Conservation (phyloP, 1,284 basidiomycete species). For the Ceratobasidium sp. region DNA sequence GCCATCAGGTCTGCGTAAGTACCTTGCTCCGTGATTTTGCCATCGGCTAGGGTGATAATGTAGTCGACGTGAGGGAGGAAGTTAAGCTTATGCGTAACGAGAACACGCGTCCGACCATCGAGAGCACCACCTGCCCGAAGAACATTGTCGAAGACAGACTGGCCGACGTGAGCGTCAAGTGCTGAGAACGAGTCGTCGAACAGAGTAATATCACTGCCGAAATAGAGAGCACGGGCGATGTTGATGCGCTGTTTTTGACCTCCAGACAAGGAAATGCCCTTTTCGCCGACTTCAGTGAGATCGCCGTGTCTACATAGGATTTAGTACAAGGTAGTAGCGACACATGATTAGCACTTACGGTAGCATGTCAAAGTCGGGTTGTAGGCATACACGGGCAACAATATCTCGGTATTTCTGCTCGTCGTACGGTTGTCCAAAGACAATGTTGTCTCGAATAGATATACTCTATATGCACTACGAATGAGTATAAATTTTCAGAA, state of each 20-base stretch:
- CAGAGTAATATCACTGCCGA: constrained; percentile 85
- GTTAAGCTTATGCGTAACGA: constrained; percentile 86
- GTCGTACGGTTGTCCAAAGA: constrained; percentile 82
- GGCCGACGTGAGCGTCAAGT: constrained; percentile 89
- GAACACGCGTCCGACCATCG: constrained; percentile 79
- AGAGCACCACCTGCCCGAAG: constrained; percentile 67
- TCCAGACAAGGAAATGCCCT: constrained; percentile 79
- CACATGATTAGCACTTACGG: constrained; percentile 83
- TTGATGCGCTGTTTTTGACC: constrained; percentile 83
- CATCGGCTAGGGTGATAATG: constrained; percentile 57
- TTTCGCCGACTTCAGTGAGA: constrained; percentile 76
- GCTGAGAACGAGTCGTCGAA: constrained; percentile 86
- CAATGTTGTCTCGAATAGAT: constrained; percentile 79
- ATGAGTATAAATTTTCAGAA: neutral
- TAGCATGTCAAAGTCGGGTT: constrained; percentile 83
- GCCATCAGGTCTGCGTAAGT: constrained; percentile 77
- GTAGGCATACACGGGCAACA: constrained; percentile 65
- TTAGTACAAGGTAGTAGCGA: constrained; percentile 54
- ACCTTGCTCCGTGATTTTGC: constrained; percentile 77
- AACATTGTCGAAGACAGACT: constrained; percentile 87
- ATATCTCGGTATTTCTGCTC: constrained; percentile 62
- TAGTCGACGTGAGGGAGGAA: constrained; percentile 84
- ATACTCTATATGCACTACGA: neutral
- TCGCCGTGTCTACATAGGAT: constrained; percentile 69
- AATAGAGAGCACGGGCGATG: constrained; percentile 89